Base-by-base conservation (phyloP, 2,329 filamentous ascomycete genomes). In the Aspergillus uvarum region DNA sequence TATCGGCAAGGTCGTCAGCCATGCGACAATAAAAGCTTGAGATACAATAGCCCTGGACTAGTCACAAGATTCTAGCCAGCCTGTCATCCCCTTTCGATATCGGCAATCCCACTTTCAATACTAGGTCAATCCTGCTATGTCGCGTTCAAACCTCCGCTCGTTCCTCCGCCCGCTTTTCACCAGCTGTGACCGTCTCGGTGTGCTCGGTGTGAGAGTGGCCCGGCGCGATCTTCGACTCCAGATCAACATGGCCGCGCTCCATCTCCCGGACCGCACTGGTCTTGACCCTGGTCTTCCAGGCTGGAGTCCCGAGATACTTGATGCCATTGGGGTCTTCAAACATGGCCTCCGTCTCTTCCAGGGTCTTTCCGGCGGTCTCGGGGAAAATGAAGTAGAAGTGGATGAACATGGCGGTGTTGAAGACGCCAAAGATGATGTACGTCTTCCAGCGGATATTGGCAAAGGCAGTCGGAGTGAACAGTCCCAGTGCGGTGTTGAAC, bases 331-430 rank as follows among this genome's bases (percentile, higher is more conserved):
- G 72, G 31, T 75, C 72, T 38, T 72, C 73, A 68, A 92, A 92
- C 64, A 92, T 87, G 5, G 86, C 84, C 65, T 90, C 88, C 72
- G 91, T 88, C 74, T 92, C 89, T 72, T 93, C 90, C 0, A 92
- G 83, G 0, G 88, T 88, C 76, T 86, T 89, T 12, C 89, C 88
- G 44, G 86, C 85, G 0, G 89, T 91, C 75, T 91, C 84, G 0
- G 87, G 88, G 66, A 85, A 86, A 16, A 82, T 74, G 64, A 92
- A 80, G 72, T 84, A 83, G 69, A 89, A 85, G 73, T 90, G 87
- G 32, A 91, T 69, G 49, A 86, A 84, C 61, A 89, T 88, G 5
- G 80, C 80, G 0, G 81, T 82, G 71, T 88, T 89, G 78, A 91
- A 90, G 12, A 85, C 80, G 2, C 82, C 89, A 68, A 92, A 92